A percentile compares a stretch with the other conserved stretches of the same genome.
Conservation (phyloP, 371 early-diverging fungal species). For the Mortierella sp. region DNA sequence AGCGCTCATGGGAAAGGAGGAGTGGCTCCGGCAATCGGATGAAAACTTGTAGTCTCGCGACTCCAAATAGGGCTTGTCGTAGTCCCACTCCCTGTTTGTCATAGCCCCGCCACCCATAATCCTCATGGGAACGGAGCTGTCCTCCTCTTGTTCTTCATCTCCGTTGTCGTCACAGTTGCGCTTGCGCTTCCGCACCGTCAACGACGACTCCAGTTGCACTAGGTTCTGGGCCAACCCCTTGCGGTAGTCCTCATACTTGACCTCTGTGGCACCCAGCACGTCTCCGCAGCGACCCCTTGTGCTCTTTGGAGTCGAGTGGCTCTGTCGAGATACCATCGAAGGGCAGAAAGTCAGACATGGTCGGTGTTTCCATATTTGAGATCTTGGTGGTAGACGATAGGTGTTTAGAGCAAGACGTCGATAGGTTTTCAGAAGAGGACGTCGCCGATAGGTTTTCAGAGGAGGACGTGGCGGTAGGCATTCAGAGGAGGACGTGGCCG, state of each 20-base stretch:
- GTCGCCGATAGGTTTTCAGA: no score
- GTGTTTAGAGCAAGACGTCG: no score
- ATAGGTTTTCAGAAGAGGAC: no score
- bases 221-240: conserved; percentile 37
- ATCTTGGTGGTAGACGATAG: no score
- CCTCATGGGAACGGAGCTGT: conserved; percentile 19
- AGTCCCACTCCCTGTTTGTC: no score
- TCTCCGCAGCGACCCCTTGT: conserved; percentile 35
- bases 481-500: no score
- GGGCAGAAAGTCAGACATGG: conserved; percentile 18
- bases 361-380: conserved; percentile 23
- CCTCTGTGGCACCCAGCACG: conserved; percentile 28
- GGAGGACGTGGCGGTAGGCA: no score
- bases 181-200: conserved; percentile 23
- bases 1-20: no score
- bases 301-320: conserved; percentile 17
- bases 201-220: conserved; percentile 26
- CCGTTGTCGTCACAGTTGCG: conserved; percentile 7
- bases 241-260: conserved; percentile 16
- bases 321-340: conserved; percentile 30
- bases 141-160: conserved; percentile 17
- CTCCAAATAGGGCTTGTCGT: no score
- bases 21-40: no score
- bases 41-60: no score
- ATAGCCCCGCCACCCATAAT: no score